A percentile compares a stretch with the other conserved stretches of the same genome.
Conservation (phyloP, 2,329 filamentous ascomycete genomes). For the Chrysosporium keratinophilum region DNA sequence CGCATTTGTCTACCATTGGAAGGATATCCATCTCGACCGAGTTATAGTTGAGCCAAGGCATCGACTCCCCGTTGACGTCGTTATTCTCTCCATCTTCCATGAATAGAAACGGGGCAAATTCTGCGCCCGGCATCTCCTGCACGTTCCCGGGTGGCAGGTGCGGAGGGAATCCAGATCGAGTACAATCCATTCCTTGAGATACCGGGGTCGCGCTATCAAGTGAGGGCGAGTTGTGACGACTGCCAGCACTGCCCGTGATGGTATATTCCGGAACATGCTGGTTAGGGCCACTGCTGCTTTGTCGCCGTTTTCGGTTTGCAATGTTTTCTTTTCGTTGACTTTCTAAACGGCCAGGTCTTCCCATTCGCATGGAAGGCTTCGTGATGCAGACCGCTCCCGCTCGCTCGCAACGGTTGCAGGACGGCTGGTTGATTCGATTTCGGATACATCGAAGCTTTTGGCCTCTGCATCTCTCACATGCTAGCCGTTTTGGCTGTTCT, state of each 20-base stretch:
- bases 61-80: background rate
- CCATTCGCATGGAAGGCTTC: conserved; percentile 9
- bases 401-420: conserved; percentile 8
- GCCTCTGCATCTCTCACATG: conserved; percentile 11
- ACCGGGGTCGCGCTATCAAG: background rate
- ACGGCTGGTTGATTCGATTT: conserved; percentile 8
- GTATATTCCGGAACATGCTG: background rate
- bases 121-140: background rate
- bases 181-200: background rate
- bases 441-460: conserved; percentile 10
- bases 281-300: background rate
- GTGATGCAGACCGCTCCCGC: conserved; percentile 10
- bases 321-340: conserved; percentile 8
- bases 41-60: conserved; percentile 8
- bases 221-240: background rate
- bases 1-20: background rate
- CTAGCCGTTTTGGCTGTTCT: conserved; percentile 9
- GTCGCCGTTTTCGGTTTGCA: conserved; percentile 6
- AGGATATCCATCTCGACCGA: background rate
- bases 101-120: conserved; percentile 2
- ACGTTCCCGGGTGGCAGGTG: conserved; percentile 1
- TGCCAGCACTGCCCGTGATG: background rate
- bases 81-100: background rate
- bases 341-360: conserved; percentile 8
- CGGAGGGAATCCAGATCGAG: background rate